Evolutionary conservation across 768 basidiomycete species (phyloP), one percentile per base, ranked within the genome.

Genomic region (Boletus speciosus): DNA sequence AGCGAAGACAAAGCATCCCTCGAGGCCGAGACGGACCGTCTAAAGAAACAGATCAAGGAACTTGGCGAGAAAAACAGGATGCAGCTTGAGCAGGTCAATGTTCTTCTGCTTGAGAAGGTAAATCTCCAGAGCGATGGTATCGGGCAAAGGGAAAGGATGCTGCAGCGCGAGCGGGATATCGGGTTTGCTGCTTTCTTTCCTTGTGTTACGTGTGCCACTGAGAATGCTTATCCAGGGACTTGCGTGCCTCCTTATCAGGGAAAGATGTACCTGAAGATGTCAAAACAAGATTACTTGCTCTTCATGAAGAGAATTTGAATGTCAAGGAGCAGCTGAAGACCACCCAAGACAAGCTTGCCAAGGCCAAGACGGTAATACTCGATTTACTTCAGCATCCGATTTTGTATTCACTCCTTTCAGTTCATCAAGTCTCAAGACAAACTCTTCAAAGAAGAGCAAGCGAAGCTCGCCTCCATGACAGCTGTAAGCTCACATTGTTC

Each of bases 341-440:
- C 1, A 67, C 78, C 0, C 81, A 84, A 52, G 89, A 91, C 57
- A 93, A 93, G 67, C 76, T 98, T 40, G 67, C 74, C 56, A 93
- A 93, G 67, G 92, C 93, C 5, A 86, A 84, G 62, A 76, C 80
- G 64, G 90, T 90, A 67, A 52, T 76, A 55, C 7, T 49, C 25
- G 11, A 35, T 51, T 35, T 21, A 9, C 2, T 36, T 19, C 10
- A 14, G 38, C 41, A 16, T 54, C 46, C 5, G 36, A 23, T 46
- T 23, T 35, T 15, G 38, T 55, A 37, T 32, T 57, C 29, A 57
- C 15, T 36, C 23, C n/a, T 23, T 52, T 15, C 63, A 95, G 90
- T 94, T 96, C 71, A 93, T 98, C 75, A 93, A 92, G 67, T 80
- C 85, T 32, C 94, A 96, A 69, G 93, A 97, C 72, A 89, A 88